Conservation (phyloP, 257 asterid species). For the Solanum paucissectum region DNA sequence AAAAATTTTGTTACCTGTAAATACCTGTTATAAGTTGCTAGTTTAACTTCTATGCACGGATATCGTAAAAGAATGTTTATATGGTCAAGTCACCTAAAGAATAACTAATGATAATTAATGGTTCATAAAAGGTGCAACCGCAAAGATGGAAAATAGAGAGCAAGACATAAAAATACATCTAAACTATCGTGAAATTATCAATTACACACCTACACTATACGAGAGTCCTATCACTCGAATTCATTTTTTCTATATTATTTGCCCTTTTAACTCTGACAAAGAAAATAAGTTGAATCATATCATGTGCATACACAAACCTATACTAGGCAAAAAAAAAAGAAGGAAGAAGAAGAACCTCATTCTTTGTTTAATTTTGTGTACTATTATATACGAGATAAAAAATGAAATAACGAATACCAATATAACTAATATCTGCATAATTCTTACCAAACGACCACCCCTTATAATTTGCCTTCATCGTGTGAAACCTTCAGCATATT, state of each 20-base stretch:
- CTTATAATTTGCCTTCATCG: neutral
- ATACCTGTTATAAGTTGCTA: neutral
- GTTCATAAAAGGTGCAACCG: neutral
- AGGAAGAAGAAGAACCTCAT: no score
- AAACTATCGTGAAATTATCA: neutral
- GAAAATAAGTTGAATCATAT: neutral
- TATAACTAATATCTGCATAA: no score
- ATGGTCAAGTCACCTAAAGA: neutral
- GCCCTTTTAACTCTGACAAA: neutral
- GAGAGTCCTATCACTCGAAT: neutral
- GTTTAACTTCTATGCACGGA: neutral
- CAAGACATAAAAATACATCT: neutral
- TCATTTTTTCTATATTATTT: neutral
- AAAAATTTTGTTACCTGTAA: neutral
- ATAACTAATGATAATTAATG: neutral
- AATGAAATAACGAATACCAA: fast-evolving
- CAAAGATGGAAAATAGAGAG: neutral
- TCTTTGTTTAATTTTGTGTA: neutral
- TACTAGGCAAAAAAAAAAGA: no score
- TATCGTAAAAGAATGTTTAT: neutral
- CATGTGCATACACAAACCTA: neutral
- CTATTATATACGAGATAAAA: no score
- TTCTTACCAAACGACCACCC: fast-evolving
- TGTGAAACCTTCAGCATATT: neutral
- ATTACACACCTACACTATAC: no score